phyloP scores from a whole-genome alignment of 1,139 yeast species.

The Geotrichum reessii region DNA sequence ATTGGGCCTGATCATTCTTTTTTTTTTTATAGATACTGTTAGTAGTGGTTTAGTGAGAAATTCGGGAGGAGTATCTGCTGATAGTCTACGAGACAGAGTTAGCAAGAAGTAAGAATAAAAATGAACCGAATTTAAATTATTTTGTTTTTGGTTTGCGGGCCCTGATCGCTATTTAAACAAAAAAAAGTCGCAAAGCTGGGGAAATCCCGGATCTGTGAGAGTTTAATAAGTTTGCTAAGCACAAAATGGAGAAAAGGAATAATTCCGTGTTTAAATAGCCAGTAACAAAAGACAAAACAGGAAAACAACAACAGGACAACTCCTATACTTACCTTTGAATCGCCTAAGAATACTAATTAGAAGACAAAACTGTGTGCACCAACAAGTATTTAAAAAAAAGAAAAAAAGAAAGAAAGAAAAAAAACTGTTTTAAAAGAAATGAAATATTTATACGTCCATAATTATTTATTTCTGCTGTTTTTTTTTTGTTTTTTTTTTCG shows the following conservation, averaged over 20 bases:
- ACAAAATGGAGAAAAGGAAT: not conserved
- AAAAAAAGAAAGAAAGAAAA: too few species aligned
- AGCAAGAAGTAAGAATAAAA: not conserved
- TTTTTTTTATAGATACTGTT: not conserved
- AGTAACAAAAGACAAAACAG: not conserved
- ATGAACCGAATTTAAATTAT: not conserved
- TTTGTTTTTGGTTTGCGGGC: not conserved
- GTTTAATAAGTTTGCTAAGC: not conserved
- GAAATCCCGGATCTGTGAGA: conserved; percentile 1
- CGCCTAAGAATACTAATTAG: too few species aligned
- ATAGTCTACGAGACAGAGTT: not conserved
- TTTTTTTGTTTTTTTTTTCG: too few species aligned
- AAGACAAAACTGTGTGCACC: too few species aligned
- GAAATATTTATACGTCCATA: too few species aligned
- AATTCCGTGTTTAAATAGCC: not conserved
- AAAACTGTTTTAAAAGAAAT: too few species aligned
- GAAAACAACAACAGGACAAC: too few species aligned
- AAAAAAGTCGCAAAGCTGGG: not conserved
- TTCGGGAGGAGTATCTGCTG: not conserved
- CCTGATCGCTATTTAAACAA: not conserved
- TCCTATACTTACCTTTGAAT: too few species aligned
- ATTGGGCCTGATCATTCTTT: conserved; percentile 25
- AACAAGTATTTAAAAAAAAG: too few species aligned
- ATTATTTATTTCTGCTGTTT: too few species aligned
- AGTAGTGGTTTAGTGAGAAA: not conserved